Base-by-base conservation (phyloP, 2,329 filamentous ascomycete species). In the Ascocoryne sarcoides region DNA sequence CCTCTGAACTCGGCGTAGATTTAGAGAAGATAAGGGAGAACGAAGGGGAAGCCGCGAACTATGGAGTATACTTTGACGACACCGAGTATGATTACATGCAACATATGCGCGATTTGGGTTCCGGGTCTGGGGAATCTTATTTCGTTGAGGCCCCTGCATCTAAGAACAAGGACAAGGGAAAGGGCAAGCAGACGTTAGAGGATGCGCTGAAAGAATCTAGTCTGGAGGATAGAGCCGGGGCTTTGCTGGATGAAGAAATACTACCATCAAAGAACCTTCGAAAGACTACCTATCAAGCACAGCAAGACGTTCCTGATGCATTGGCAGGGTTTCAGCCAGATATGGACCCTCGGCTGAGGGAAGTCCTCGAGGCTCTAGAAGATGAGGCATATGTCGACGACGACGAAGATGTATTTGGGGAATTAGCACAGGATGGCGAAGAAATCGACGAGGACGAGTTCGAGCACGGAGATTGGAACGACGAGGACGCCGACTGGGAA, bases 1-100 rank as follows among this genome's bases (percentile, higher is more conserved):
- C 70, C 8, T 79, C 73, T 3, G 84, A 93, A 59, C 79, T 95
- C 36, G 84, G 84, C 1, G 68, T 74, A 23, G 77, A 82, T 21
- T 70, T 73, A 16, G 68, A 70, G 31, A 66, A 65, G 45, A 78
- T 95, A 50, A 80, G 89, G 52, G 75, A 77, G 42, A 96, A 98
- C 62, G 92, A 98, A 64, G 93, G 93, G 54, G 89, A 98, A 66
- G 92, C 93, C 7, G 92, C 93, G 51, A 85, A 84, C 61, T 79
- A 95, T 64, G 92, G 92, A 49, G 77, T 98, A 49, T 98, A 84
- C 70, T 98, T 75, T 62, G 93, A 98, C 64, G 92, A 98, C 65
- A 83, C 85, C 49, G 76, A 86, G 58, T 98, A 98, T 65, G 92
- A 98, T 64, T 98, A 98, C 67, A 98, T 98, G 92, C 92, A 98